Percentiles rank a stretch among this genome's conserved stretches.
These are phyloP conservation scores for Aspergillus sergii DNA, from an alignment of 2,329 filamentous ascomycete species.

Conservation along the genomic window DNA sequence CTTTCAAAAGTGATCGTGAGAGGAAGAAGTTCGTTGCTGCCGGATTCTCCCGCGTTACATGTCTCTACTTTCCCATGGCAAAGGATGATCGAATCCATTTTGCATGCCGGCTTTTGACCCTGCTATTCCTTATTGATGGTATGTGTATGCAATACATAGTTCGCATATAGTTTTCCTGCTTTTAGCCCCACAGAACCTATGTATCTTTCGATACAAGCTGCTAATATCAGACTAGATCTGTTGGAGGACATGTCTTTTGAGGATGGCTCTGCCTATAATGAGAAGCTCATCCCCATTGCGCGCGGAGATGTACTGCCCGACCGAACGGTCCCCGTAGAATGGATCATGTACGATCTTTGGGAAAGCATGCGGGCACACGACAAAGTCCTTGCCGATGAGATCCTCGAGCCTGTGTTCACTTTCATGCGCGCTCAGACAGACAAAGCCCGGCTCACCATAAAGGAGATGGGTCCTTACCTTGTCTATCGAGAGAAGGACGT, in stretches of 20 bases:
- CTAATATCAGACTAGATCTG: background rate
- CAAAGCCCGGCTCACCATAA: background rate
- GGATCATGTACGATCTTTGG: background rate
- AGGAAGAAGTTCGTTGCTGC: too few relatives aligned
- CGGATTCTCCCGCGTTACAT: too few relatives aligned
- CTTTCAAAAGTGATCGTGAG: too few relatives aligned
- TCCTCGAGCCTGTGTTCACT: background rate
- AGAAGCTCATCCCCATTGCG: background rate
- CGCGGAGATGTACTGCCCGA: background rate
- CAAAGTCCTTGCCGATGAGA: background rate
- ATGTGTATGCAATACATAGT: background rate
- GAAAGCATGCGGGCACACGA: background rate
- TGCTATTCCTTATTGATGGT: background rate
- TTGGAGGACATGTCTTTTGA: slow-evolving; percentile 5
- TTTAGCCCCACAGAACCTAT: background rate
- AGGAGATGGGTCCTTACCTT: background rate
- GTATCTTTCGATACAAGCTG: too few relatives aligned
- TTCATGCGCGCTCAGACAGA: background rate
- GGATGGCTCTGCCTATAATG: background rate
- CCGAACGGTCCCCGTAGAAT: background rate
- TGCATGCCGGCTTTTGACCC: too few relatives aligned
- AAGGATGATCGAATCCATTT: too few relatives aligned
- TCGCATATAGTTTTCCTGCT: background rate
- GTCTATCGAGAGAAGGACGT: background rate
- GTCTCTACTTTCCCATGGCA: too few relatives aligned